Percentiles rank a stretch among this genome's conserved stretches.
Evolutionary conservation across 805 yeast genomes (phyloP).

Genomic region (Nakazawaea populi): DNA sequence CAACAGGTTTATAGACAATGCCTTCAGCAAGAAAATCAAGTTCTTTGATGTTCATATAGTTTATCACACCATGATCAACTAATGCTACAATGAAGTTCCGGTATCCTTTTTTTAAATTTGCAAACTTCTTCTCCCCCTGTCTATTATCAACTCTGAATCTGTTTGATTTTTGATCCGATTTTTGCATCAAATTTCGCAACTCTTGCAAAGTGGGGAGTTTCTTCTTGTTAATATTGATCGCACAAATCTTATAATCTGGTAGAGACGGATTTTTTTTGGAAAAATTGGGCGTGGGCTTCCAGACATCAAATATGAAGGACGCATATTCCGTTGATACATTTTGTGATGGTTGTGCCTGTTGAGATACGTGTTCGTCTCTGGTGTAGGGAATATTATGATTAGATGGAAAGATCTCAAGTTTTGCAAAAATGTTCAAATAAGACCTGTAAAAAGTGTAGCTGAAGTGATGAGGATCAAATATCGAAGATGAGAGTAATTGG

Average conservation of each 20-base stretch:
- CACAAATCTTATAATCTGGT: slow-evolving; percentile 72
- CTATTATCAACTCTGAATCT: background rate
- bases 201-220: slow-evolving; percentile 43
- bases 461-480: slow-evolving; percentile 6
- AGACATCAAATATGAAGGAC: slow-evolving; percentile 53
- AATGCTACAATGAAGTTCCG: slow-evolving; percentile 57
- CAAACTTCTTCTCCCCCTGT: slow-evolving; percentile 22
- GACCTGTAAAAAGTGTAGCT: slow-evolving; percentile 2
- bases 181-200: slow-evolving; percentile 29
- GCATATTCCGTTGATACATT: background rate
- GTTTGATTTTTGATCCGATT: slow-evolving; percentile 16
- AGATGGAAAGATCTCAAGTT: background rate
- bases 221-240: slow-evolving; percentile 39
- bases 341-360: background rate
- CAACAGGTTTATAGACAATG: slow-evolving; percentile 18
- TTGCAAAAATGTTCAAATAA: slow-evolving; percentile 3
- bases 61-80: slow-evolving; percentile 70
- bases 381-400: background rate
- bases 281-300: slow-evolving; percentile 78
- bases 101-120: slow-evolving; percentile 45
- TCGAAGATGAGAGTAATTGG: slow-evolving; percentile 5
- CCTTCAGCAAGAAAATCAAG: slow-evolving; percentile 36
- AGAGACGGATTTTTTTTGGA: slow-evolving; percentile 61
- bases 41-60: slow-evolving; percentile 50
- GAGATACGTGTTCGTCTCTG: background rate